A percentile compares a stretch with the other conserved stretches of the same genome.
Conservation (phyloP, 352 stramenopile species). For the Pythium graminicola region DNA sequence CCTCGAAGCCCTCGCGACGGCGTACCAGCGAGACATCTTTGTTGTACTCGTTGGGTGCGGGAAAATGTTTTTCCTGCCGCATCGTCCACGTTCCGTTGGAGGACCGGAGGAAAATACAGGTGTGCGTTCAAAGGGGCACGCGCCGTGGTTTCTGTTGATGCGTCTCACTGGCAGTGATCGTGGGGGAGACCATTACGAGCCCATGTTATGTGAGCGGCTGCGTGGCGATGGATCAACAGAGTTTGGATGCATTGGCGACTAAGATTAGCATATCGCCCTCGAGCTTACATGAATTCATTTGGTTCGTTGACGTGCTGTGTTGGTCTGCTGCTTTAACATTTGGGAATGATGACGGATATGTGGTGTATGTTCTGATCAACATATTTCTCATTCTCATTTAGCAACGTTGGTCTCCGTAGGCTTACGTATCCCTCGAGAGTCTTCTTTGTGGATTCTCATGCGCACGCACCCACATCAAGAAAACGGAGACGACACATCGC, state of each 20-base stretch:
- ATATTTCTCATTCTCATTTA: conserved; percentile 16
- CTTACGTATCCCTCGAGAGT: background rate
- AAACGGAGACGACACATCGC: too few relatives aligned
- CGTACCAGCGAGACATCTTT: conserved; percentile 85
- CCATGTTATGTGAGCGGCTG: conserved; percentile 79
- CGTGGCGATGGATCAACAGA: conserved; percentile 76
- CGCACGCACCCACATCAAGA: too few relatives aligned
- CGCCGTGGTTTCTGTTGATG: conserved; percentile 86
- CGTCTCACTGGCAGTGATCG: conserved; percentile 77
- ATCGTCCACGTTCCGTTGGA: conserved; percentile 47
- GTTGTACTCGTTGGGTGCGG: conserved; percentile 81
- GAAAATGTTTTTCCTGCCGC: conserved; percentile 86
- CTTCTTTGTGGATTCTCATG: background rate
- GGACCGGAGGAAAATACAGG: conserved; percentile 34
- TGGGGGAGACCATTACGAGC: conserved; percentile 84
- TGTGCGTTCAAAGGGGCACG: conserved; percentile 65
- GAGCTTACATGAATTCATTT: background rate
- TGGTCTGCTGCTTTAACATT: conserved; percentile 6
- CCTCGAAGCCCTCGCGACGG: conserved; percentile 76
- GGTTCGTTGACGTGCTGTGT: background rate
- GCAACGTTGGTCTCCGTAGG: background rate
- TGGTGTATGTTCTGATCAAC: conserved; percentile 7
- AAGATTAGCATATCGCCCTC: conserved; percentile 7
- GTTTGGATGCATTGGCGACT: conserved; percentile 81
- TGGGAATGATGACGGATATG: background rate